phyloP scores from a whole-genome alignment of 2,329 filamentous ascomycete genomes.

The Plenodomus tracheiphilus region DNA sequence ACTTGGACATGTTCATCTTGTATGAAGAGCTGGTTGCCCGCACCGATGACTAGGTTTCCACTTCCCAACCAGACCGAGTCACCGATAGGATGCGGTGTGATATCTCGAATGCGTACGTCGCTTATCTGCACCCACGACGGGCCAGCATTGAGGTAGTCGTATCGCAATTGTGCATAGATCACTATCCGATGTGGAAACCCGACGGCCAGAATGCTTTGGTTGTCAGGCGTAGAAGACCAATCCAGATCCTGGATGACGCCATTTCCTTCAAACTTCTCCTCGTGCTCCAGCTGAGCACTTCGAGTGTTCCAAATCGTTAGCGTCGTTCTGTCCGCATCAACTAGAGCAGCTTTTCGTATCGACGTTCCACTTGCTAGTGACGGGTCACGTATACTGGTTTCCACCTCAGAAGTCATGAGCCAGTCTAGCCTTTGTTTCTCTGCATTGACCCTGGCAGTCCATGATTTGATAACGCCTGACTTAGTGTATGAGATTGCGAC shows the following conservation, averaged over 20 bases:
- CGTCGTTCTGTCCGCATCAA: slow-evolving; percentile 71
- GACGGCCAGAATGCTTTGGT: slow-evolving; percentile 87
- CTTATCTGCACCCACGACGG: slow-evolving; percentile 88
- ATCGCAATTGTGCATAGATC: slow-evolving; percentile 83
- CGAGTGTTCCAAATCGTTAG: slow-evolving; percentile 91
- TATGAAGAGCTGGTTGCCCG: slow-evolving; percentile 88
- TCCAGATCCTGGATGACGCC: slow-evolving; percentile 84
- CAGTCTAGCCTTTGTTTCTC: slow-evolving; percentile 69
- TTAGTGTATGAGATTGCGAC: slow-evolving; percentile 83
- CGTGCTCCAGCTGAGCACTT: slow-evolving; percentile 78
- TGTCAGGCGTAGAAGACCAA: slow-evolving; percentile 90
- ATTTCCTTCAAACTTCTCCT: slow-evolving; percentile 71
- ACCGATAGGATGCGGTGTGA: slow-evolving; percentile 87
- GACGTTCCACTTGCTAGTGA: slow-evolving; percentile 83
- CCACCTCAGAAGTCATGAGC: slow-evolving; percentile 78
- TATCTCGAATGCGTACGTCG: slow-evolving; percentile 77
- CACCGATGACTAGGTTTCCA: slow-evolving; percentile 82
- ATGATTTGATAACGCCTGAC: slow-evolving; percentile 75
- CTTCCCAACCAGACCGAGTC: slow-evolving; percentile 90
- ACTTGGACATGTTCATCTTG: slow-evolving; percentile 75
- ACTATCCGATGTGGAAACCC: slow-evolving; percentile 86
- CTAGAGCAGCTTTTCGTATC: slow-evolving; percentile 82
- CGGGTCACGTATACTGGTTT: slow-evolving; percentile 73
- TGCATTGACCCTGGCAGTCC: slow-evolving; percentile 76
- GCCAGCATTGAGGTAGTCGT: slow-evolving; percentile 85